These are phyloP conservation scores for Monosporozyma yasuniensis DNA, from an alignment of 805 yeast species.

Conservation along the genomic window DNA sequence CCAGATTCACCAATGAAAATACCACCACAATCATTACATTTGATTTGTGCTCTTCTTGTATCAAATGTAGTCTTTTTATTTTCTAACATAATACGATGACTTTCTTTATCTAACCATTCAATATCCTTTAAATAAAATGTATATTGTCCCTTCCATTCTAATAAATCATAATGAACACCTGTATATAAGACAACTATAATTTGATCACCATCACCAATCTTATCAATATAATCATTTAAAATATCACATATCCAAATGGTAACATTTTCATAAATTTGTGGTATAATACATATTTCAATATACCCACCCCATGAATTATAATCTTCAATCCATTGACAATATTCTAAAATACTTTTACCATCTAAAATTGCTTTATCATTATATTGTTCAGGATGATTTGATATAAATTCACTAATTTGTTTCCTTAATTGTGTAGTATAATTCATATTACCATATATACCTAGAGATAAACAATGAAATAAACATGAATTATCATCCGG, in stretches of 20 bases:
- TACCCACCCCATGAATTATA: constrained; percentile 78
- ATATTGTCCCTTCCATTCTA: constrained; percentile 24
- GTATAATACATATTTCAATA: constrained; percentile 58
- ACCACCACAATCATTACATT: constrained; percentile 48
- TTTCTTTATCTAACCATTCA: background rate
- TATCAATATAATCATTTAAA: constrained; percentile 48
- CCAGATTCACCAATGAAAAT: constrained; percentile 53
- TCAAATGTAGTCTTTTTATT: constrained; percentile 35
- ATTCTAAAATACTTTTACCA: constrained; percentile 35
- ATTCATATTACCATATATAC: constrained; percentile 36
- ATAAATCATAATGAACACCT: constrained; percentile 68
- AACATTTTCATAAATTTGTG: constrained; percentile 39
- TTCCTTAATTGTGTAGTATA: constrained; percentile 42
- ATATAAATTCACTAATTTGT: constrained; percentile 41
- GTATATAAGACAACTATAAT: constrained; percentile 52
- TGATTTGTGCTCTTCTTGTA: constrained; percentile 40
- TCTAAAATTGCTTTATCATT: constrained; percentile 49
- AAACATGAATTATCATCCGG: constrained; percentile 76
- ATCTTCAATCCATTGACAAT: constrained; percentile 51
- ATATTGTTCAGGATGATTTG: constrained; percentile 37
- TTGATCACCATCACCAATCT: constrained; percentile 36
- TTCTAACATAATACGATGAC: constrained; percentile 18
- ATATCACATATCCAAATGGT: constrained; percentile 57
- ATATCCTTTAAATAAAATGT: constrained; percentile 9
- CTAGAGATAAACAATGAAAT: constrained; percentile 55